These are phyloP conservation scores for Aspergillus pseudotamarii DNA, from an alignment of 2,329 filamentous ascomycete species.

Conservation along the genomic window DNA sequence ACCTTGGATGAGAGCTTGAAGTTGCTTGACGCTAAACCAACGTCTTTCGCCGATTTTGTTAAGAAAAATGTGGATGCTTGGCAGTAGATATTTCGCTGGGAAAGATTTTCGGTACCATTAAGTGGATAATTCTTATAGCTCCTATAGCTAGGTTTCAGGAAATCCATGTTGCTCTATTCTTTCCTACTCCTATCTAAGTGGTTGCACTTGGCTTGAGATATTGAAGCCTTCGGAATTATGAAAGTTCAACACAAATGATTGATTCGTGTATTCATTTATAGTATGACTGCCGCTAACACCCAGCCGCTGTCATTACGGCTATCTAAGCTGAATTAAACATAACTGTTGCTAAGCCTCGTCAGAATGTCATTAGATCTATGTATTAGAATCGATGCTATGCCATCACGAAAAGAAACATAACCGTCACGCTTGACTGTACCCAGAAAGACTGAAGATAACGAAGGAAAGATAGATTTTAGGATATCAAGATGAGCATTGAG, in stretches of 20 bases:
- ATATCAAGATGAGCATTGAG: slow-evolving; percentile 46
- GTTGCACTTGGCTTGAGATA: neutral
- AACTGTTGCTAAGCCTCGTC: neutral
- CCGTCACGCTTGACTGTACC: neutral
- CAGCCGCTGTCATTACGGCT: neutral
- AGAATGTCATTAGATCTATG: neutral
- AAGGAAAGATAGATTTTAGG: neutral
- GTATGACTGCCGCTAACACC: neutral
- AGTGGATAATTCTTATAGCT: neutral
- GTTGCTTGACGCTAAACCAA: neutral
- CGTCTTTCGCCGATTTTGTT: neutral
- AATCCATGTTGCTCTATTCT: neutral
- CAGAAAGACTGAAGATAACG: neutral
- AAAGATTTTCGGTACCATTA: neutral
- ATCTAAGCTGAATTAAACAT: neutral
- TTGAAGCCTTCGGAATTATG: neutral
- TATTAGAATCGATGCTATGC: neutral
- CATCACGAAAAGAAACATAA: neutral
- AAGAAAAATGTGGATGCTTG: slow-evolving; percentile 1
- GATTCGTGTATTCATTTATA: neutral
- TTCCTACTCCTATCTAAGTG: neutral
- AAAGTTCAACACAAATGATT: neutral
- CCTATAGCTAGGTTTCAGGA: neutral
- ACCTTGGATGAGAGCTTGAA: slow-evolving; percentile 17
- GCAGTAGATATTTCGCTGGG: neutral